These are phyloP conservation scores for Clonostachys chloroleuca DNA, from an alignment of 2,329 filamentous ascomycete species.

Conservation along the genomic window DNA sequence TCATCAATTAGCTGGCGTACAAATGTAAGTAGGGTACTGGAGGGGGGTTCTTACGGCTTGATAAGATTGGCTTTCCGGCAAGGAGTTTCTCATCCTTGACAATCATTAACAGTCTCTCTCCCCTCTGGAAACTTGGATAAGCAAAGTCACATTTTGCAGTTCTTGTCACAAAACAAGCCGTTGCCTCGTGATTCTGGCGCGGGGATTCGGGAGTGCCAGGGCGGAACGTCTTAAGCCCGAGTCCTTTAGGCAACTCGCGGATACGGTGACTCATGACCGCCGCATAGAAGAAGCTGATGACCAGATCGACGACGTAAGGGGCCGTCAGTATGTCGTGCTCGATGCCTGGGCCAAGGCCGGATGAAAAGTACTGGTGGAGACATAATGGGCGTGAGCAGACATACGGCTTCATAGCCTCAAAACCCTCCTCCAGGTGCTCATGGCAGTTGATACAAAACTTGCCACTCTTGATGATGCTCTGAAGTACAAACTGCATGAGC, in stretches of 20 bases:
- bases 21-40: no score
- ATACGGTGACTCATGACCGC: conserved; percentile 37
- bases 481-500: conserved; percentile 71
- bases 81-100: no score
- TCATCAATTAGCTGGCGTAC: no score
- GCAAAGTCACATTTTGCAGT: no score
- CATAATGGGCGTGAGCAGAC: conserved; percentile 76
- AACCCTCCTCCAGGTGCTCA: conserved; percentile 56
- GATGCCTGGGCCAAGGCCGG: conserved; percentile 81
- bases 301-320: conserved; percentile 78
- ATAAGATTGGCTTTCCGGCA: no score
- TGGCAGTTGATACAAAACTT: conserved; percentile 88
- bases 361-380: conserved; percentile 79
- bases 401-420: conserved; percentile 71
- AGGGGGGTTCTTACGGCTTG: no score
- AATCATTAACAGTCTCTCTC: no score
- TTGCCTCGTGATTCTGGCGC: no score
- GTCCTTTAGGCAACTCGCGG: conserved; percentile 37
- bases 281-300: conserved; percentile 76
- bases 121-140: no score
- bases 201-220: no score
- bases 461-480: conserved; percentile 74
- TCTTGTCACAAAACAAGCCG: no score
- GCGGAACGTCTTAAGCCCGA: conserved; percentile 20
- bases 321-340: conserved; percentile 80